These are phyloP conservation scores for Macrolepiota albuminosa DNA, from an alignment of 768 basidiomycete species.

Conservation along the genomic window DNA sequence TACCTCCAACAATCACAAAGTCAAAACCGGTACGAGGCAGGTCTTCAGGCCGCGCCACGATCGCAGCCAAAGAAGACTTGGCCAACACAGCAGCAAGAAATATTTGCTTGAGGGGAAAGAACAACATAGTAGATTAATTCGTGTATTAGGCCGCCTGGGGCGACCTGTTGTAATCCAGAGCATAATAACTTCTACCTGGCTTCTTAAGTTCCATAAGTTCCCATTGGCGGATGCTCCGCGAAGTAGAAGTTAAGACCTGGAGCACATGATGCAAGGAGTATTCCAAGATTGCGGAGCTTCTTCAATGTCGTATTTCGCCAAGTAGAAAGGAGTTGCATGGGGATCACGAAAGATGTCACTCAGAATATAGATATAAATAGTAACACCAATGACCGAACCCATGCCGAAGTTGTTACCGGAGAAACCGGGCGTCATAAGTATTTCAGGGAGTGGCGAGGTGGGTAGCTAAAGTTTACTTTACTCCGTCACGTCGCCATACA, in stretches of 20 bases:
- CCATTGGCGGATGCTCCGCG: background rate
- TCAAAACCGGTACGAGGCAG: constrained; percentile 15
- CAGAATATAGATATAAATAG: no score
- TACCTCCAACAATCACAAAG: constrained; percentile 23
- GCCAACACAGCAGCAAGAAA: background rate
- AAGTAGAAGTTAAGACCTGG: background rate
- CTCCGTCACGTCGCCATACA: no score
- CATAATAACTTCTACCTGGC: background rate
- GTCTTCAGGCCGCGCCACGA: constrained; percentile 9
- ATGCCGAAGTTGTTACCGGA: no score
- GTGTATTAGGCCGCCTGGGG: background rate
- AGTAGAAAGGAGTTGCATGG: no score
- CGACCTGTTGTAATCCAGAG: background rate
- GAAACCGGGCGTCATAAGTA: no score
- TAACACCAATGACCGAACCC: no score
- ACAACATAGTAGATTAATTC: background rate
- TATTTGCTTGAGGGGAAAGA: background rate
- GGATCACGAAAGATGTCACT: no score
- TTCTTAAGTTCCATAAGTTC: background rate
- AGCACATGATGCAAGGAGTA: constrained; percentile 1
- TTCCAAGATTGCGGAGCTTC: background rate
- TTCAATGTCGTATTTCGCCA: background rate
- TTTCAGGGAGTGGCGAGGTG: no score
- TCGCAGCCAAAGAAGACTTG: background rate
- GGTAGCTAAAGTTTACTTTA: no score